Evolutionary conservation across 2,329 filamentous ascomycete genomes (phyloP).

Genomic region (Colletotrichum musicola): DNA sequence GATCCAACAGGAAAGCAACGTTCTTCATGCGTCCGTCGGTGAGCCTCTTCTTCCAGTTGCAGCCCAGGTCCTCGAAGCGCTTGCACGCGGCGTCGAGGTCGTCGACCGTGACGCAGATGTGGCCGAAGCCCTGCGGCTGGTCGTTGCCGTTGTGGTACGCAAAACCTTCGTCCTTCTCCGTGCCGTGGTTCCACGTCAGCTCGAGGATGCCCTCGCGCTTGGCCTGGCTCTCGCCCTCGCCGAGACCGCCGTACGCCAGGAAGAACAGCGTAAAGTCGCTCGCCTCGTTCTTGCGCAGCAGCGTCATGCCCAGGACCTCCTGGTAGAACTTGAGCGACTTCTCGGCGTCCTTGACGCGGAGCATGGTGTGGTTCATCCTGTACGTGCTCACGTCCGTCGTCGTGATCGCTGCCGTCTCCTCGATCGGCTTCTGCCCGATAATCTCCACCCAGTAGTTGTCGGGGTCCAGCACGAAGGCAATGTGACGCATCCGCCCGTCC

Average conservation of each 20-base stretch:
- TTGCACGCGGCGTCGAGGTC: slow-evolving; percentile 89
- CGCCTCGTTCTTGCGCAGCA: slow-evolving; percentile 79
- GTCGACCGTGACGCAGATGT: slow-evolving; percentile 90
- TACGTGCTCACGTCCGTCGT: slow-evolving; percentile 83
- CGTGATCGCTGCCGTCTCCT: slow-evolving; percentile 78
- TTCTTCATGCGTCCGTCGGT: slow-evolving; percentile 95
- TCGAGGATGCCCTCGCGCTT: slow-evolving; percentile 88
- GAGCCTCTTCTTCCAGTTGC: slow-evolving; percentile 94
- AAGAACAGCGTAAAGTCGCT: slow-evolving; percentile 93
- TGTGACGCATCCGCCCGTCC: slow-evolving; percentile 87
- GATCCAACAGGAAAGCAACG: slow-evolving; percentile 90
- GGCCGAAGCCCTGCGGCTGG: slow-evolving; percentile 92
- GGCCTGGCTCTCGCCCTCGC: slow-evolving; percentile 68
- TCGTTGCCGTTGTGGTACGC: slow-evolving; percentile 94
- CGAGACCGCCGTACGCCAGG: slow-evolving; percentile 76
- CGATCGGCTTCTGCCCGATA: slow-evolving; percentile 77
- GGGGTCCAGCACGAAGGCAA: slow-evolving; percentile 91
- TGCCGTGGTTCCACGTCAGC: slow-evolving; percentile 86
- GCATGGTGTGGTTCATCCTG: slow-evolving; percentile 92
- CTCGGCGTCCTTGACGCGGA: slow-evolving; percentile 87
- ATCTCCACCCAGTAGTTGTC: slow-evolving; percentile 91
- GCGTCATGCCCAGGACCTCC: slow-evolving; percentile 88
- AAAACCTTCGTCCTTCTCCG: slow-evolving; percentile 87
- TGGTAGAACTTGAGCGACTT: slow-evolving; percentile 84
- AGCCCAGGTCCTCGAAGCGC: slow-evolving; percentile 84